phyloP scores from a whole-genome alignment of 495 filamentous ascomycete species.

The Aspergillus panamensis region DNA sequence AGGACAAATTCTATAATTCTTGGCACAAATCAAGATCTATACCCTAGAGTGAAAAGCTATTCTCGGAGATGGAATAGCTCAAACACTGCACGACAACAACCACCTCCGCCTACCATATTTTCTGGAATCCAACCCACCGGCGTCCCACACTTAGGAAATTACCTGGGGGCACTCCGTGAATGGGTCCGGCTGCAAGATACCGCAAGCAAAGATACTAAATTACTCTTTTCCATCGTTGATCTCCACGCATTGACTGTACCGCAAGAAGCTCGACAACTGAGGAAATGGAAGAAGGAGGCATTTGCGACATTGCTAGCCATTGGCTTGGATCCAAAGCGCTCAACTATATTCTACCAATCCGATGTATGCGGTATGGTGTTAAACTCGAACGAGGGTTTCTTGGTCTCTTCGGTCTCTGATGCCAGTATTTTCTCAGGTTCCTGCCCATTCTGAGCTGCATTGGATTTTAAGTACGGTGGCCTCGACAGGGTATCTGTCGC shows the following conservation, averaged over 20 bases:
- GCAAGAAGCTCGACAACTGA: constrained; percentile 57
- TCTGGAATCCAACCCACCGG: constrained; percentile 97
- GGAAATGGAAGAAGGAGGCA: constrained; percentile 63
- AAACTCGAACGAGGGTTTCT: background rate
- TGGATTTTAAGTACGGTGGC: constrained; percentile 93
- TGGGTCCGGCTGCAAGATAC: constrained; percentile 78
- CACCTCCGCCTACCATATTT: constrained; percentile 53
- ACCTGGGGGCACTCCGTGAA: constrained; percentile 83
- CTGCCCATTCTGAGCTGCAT: constrained; percentile 81
- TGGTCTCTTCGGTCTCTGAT: background rate
- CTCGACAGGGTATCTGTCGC: constrained; percentile 78
- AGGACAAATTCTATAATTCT: background rate
- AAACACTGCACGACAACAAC: background rate
- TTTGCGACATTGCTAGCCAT: constrained; percentile 79
- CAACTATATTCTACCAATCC: constrained; percentile 83
- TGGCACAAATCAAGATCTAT: background rate
- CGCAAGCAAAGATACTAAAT: constrained; percentile 48
- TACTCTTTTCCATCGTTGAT: constrained; percentile 86
- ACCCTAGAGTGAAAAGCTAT: background rate
- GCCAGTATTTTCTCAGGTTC: constrained; percentile 50
- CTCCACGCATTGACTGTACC: constrained; percentile 85
- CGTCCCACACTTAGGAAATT: constrained; percentile 94
- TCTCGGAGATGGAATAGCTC: constrained; percentile 14
- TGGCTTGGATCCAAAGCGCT: constrained; percentile 70
- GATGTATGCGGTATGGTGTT: constrained; percentile 39